Base-by-base conservation (phyloP, 2,329 filamentous ascomycete species). In the Septoria linicola region DNA sequence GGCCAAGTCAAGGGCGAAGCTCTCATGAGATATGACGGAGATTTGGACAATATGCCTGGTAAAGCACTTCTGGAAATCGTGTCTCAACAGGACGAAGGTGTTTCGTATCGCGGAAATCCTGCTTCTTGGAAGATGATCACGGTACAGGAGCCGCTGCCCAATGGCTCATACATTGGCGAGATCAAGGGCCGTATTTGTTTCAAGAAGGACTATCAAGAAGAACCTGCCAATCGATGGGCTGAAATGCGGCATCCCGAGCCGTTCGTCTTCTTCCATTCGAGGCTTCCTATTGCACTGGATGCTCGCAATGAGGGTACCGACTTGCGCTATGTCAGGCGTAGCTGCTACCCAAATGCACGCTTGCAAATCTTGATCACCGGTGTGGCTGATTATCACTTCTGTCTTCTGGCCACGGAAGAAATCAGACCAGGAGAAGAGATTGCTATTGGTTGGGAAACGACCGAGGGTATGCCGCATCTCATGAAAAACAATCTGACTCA, bases 211-310 rank as follows among this genome's bases (percentile, higher is more conserved):
- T 78, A 78, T 64, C 70, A 69, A 44, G 59, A 68, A 11, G 73
- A 77, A 42, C 68, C 70, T 19, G 57, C 66, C 8, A 77, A 77
- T 47, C 70, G 75, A 51, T 78, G 76, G 76, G 63, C 69, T 4
- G 61, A 68, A 4, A 58, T 78, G 39, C 71, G 72, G 49, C 76
- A 79, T 57, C 76, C 76, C 1, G 75, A 77, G 59, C 76, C 76
- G 3, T 78, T 78, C 57, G 76, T 79, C 41, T 79, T 79, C 68
- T 77, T 97, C 70, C 91, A 95, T 64, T 89, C 90, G 1, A 80
- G 85, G 52, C 81, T 97, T 7, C 92, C 92, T 0, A 80, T 99
- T 10, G 96, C 91, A 72, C 93, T 99, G 64, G 93, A 96, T 70
- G 93, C 91, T 8, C 81, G 93, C 53, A 82, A 82, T 67, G 89